These are phyloP conservation scores for Alisma plantagoaquatica DNA, from an alignment of 106 monocot genomes.

Conservation along the genomic window DNA sequence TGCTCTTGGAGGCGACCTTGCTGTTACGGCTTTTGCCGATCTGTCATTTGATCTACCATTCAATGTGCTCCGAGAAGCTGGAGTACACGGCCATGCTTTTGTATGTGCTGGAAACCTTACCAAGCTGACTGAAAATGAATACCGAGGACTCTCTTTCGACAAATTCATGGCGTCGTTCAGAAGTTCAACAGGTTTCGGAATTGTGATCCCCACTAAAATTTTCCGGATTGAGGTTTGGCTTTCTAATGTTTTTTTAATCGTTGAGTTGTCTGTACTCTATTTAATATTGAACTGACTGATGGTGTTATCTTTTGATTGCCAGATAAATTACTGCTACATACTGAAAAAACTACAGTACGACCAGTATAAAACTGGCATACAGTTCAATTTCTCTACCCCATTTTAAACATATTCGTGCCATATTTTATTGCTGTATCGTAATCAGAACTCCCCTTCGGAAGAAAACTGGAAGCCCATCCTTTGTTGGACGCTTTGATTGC, in stretches of 20 bases:
- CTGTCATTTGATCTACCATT: not conserved
- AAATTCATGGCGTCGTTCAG: not conserved
- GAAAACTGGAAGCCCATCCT: too few species aligned
- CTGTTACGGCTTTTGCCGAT: not conserved
- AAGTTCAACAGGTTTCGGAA: not conserved
- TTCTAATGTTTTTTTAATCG: not conserved
- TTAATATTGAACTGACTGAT: not conserved
- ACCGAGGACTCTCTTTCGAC: not conserved
- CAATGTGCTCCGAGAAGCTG: not conserved
- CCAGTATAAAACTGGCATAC: not conserved
- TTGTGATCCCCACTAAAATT: not conserved
- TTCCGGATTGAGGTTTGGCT: not conserved
- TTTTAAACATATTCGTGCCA: too few species aligned
- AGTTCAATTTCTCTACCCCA: not conserved
- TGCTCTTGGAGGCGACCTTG: not conserved
- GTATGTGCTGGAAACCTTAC: not conserved
- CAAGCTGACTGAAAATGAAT: not conserved
- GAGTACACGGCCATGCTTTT: not conserved
- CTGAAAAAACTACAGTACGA: not conserved
- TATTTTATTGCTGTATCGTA: too few species aligned
- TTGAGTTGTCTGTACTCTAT: not conserved
- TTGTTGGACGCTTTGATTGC: too few species aligned
- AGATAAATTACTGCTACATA: slow-evolving; percentile 1
- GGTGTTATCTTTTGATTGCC: not conserved
- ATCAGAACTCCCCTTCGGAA: too few species aligned